A percentile compares a stretch with the other conserved stretches of the same genome.
Conservation (phyloP, 176 grass and related monocot species). For the Eleusine indica region DNA sequence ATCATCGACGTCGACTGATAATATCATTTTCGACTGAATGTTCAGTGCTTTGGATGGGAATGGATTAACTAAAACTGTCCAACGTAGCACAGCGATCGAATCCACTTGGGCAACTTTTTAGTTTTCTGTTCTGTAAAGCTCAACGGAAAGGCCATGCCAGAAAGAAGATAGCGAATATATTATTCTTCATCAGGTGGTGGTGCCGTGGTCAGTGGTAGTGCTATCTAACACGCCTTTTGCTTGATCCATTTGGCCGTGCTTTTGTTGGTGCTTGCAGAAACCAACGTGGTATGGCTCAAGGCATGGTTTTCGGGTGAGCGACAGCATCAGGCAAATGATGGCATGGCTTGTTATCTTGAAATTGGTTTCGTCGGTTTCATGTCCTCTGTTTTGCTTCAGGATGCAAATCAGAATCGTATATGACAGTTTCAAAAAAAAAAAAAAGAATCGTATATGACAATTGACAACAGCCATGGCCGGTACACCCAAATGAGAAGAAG, state of each 20-base stretch:
- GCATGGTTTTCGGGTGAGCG: too few relatives aligned
- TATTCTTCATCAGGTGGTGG: not conserved
- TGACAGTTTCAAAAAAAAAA: too few relatives aligned
- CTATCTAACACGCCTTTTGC: not conserved
- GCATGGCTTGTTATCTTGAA: too few relatives aligned
- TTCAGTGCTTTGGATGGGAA: not conserved
- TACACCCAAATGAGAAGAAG: too few relatives aligned
- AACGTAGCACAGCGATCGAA: not conserved
- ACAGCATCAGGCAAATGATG: too few relatives aligned
- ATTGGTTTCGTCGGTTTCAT: too few relatives aligned
- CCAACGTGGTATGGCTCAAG: too few relatives aligned
- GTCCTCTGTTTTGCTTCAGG: too few relatives aligned
- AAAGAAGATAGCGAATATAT: not conserved
- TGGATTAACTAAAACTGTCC: not conserved
- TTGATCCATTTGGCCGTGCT: not conserved
- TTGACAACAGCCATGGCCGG: too few relatives aligned
- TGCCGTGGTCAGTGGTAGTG: not conserved
- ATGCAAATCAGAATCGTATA: too few relatives aligned
- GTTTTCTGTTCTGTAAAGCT: conserved; percentile 32
- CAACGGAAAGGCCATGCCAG: not conserved
- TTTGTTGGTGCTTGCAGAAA: not conserved
- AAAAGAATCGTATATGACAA: too few relatives aligned
- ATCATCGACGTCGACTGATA: not conserved
- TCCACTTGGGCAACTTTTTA: not conserved
- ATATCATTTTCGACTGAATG: too few relatives aligned